Evolutionary conservation across 257 asterid genomes (phyloP).

Genomic region (Salvia splendens): DNA sequence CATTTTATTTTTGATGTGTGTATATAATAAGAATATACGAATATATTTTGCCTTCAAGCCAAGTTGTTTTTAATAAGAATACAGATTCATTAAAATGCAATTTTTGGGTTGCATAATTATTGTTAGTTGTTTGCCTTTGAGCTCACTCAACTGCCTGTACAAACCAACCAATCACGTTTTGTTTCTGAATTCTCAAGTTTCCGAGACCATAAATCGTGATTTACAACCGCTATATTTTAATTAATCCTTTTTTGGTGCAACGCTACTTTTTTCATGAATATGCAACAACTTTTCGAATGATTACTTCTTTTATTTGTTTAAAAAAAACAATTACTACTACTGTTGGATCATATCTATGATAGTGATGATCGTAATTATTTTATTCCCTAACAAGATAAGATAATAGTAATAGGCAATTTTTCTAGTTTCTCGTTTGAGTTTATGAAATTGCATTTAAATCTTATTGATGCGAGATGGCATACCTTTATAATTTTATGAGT

Average conservation of each 20-base stretch:
- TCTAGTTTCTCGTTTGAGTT: no score
- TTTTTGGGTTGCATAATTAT: conserved; percentile 27
- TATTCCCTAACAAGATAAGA: not conserved
- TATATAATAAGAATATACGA: not conserved
- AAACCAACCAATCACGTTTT: conserved; percentile 42
- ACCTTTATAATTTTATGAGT: no score
- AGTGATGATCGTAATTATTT: not conserved
- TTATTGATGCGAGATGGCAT: no score
- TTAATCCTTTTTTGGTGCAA: not conserved
- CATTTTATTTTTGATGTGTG: not conserved
- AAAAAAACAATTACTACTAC: not conserved
- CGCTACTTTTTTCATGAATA: conserved; percentile 18
- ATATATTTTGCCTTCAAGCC: not conserved
- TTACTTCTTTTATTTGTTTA: not conserved
- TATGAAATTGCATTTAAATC: no score
- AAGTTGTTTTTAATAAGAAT: no score
- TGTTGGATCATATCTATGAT: not conserved
- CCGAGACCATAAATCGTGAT: conserved; percentile 18
- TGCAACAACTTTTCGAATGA: conserved; percentile 17
- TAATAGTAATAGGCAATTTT: not conserved
- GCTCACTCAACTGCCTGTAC: conserved; percentile 41
- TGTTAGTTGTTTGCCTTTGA: conserved; percentile 36
- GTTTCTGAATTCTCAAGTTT: conserved; percentile 49
- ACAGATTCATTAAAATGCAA: not conserved
- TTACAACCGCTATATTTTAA: not conserved